Percentiles rank a stretch among this genome's conserved stretches.
phyloP scores from a whole-genome alignment of 768 basidiomycete species.

The Chlorophyllum brunneum region DNA sequence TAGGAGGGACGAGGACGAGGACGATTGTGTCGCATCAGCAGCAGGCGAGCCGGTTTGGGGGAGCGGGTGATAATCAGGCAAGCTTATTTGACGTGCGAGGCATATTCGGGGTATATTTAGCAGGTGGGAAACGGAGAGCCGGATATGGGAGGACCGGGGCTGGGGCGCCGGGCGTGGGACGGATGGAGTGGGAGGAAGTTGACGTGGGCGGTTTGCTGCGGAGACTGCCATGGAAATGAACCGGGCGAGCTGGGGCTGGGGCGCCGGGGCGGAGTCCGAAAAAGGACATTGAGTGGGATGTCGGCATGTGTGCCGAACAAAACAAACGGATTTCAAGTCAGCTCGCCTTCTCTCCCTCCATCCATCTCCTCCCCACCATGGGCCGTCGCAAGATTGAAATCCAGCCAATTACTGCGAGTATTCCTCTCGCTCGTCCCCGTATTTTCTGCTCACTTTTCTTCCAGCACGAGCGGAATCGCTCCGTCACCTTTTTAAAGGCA shows the following conservation, averaged over 20 bases:
- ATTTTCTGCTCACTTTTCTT: constrained; percentile 27
- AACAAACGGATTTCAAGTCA: constrained; percentile 16
- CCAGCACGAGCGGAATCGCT: constrained; percentile 89
- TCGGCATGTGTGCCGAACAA: constrained; percentile 13
- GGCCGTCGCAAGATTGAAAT: constrained; percentile 80
- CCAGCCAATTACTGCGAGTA: constrained; percentile 69
- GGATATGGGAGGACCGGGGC: constrained; percentile 12
- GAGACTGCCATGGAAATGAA: constrained; percentile 9
- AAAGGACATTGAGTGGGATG: constrained; percentile 11
- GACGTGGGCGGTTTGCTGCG: constrained; percentile 11
- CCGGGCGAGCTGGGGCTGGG: constrained; percentile 12
- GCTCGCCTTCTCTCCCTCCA: constrained; percentile 11
- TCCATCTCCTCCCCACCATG: constrained; percentile 36
- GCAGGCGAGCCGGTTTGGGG: not conserved
- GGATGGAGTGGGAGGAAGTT: constrained; percentile 10
- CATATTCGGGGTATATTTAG: not conserved
- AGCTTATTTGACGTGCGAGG: constrained; percentile 12
- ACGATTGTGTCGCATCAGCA: not conserved
- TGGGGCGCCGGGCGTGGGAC: constrained; percentile 10
- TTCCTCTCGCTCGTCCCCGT: constrained; percentile 14
- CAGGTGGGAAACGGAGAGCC: not conserved
- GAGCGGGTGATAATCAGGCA: not conserved
- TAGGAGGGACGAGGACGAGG: not conserved
- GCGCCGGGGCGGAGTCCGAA: constrained; percentile 14
- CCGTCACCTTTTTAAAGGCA: constrained; percentile 89